A percentile compares a stretch with the other conserved stretches of the same genome.
These are phyloP conservation scores for Lecanicillium sp. DNA, from an alignment of 2,329 filamentous ascomycete species.

Conservation along the genomic window DNA sequence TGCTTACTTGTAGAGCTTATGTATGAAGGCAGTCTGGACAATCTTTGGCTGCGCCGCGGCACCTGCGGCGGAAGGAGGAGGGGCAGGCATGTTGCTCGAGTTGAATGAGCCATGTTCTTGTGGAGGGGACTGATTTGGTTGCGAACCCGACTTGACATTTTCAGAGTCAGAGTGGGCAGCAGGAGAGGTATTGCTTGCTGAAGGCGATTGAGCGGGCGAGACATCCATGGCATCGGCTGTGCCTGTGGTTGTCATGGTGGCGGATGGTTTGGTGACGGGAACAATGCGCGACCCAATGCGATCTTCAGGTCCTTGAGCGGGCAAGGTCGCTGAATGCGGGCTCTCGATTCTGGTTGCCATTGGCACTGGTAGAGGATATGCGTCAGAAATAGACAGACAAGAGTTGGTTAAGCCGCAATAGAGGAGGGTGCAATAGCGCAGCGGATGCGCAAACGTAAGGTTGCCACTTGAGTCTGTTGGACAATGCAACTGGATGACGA, in stretches of 20 bases:
- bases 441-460: neutral
- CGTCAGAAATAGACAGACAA: slow-evolving; percentile 5
- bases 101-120: slow-evolving; percentile 26
- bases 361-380: slow-evolving; percentile 25
- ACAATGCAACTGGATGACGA: no score
- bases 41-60: slow-evolving; percentile 92
- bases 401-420: slow-evolving; percentile 1
- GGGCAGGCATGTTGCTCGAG: slow-evolving; percentile 40
- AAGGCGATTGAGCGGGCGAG: slow-evolving; percentile 24
- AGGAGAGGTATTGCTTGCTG: slow-evolving; percentile 37
- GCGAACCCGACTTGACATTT: slow-evolving; percentile 27
- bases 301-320: slow-evolving; percentile 32
- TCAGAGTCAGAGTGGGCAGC: slow-evolving; percentile 36
- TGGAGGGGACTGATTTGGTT: slow-evolving; percentile 27
- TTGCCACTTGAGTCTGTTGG: neutral
- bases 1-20: slow-evolving; percentile 98
- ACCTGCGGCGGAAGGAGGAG: slow-evolving; percentile 51
- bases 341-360: slow-evolving; percentile 47
- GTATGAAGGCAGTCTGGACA: slow-evolving; percentile 96
- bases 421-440: neutral
- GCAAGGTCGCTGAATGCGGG: slow-evolving; percentile 33
- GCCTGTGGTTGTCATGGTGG: slow-evolving; percentile 50
- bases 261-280: slow-evolving; percentile 43
- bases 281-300: slow-evolving; percentile 45
- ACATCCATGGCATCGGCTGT: slow-evolving; percentile 55